A percentile compares a stretch with the other conserved stretches of the same genome.
phyloP scores from a whole-genome alignment of 257 asterid species.

The Jasminum sambac region DNA sequence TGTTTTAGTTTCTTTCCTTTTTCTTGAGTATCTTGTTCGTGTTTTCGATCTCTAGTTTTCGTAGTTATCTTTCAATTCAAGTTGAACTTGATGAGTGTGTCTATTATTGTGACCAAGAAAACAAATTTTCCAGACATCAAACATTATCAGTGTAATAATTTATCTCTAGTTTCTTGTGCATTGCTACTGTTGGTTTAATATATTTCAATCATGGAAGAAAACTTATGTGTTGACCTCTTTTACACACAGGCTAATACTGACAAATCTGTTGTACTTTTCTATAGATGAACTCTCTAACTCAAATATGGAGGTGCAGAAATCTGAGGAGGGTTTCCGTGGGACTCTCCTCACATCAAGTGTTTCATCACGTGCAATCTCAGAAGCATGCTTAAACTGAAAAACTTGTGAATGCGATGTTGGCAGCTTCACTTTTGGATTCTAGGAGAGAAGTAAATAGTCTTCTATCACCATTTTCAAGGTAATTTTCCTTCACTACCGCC shows the following conservation, averaged over 20 bases:
- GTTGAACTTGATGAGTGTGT: neutral
- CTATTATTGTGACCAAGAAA: neutral
- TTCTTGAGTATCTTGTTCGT: neutral
- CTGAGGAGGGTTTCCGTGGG: conserved; percentile 94
- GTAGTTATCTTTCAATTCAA: neutral
- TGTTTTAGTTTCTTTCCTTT: neutral
- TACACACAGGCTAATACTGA: conserved; percentile 10
- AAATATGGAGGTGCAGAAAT: conserved; percentile 48
- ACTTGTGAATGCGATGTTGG: conserved; percentile 17
- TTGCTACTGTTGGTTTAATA: neutral
- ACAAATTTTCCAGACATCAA: neutral
- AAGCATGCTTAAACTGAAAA: conserved; percentile 59
- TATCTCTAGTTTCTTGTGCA: conserved; percentile 2
- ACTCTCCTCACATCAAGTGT: conserved; percentile 83
- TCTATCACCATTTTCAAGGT: conserved; percentile 35
- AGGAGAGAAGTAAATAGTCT: conserved; percentile 14
- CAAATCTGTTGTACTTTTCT: conserved; percentile 25
- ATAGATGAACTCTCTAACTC: conserved; percentile 86
- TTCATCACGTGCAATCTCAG: conserved; percentile 60
- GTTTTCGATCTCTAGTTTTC: neutral
- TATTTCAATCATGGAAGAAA: neutral
- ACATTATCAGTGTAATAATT: neutral
- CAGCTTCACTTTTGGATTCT: conserved; percentile 22
- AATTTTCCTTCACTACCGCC: neutral
- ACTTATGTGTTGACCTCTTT: neutral